A percentile compares a stretch with the other conserved stretches of the same genome.
These are phyloP conservation scores for Prinsepia uniflora DNA, from an alignment of 306 rosid genomes.

Conservation along the genomic window DNA sequence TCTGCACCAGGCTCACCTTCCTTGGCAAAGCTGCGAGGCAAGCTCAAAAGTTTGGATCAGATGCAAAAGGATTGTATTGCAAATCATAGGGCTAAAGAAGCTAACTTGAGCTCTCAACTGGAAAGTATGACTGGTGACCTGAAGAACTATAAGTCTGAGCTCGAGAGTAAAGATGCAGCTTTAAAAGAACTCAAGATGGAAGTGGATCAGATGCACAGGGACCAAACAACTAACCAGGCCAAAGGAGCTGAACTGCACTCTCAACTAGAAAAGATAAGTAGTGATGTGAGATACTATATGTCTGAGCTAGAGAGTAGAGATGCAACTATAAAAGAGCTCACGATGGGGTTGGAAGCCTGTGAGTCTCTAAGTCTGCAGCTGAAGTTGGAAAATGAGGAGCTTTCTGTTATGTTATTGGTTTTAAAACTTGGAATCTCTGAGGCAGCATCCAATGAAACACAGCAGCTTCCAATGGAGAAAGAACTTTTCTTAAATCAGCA, in stretches of 20 bases:
- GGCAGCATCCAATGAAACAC: constrained; percentile 31
- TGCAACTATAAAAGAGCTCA: constrained; percentile 37
- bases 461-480: constrained; percentile 30
- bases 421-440: constrained; percentile 54
- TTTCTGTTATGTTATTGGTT: constrained; percentile 55
- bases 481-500: constrained; percentile 43
- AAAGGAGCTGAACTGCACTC: constrained; percentile 10
- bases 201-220: constrained; percentile 21
- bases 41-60: constrained; percentile 51
- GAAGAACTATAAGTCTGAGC: constrained; percentile 5
- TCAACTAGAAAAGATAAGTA: constrained; percentile 11
- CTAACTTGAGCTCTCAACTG: constrained; percentile 43
- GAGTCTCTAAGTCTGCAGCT: constrained; percentile 41
- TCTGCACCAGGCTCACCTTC: constrained; percentile 61
- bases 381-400: constrained; percentile 68
- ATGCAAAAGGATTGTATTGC: constrained; percentile 46
- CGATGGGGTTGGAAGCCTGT: constrained; percentile 49
- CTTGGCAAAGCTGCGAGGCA: constrained; percentile 54
- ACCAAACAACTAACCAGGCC: neutral
- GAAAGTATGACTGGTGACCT: constrained; percentile 29
- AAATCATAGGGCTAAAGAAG: constrained; percentile 55
- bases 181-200: constrained; percentile 18
- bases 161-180: constrained; percentile 15
- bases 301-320: constrained; percentile 45
- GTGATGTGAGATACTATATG: constrained; percentile 36